These are phyloP conservation scores for Diaporthe amygdali DNA, from an alignment of 2,329 filamentous ascomycete genomes.

Conservation along the genomic window DNA sequence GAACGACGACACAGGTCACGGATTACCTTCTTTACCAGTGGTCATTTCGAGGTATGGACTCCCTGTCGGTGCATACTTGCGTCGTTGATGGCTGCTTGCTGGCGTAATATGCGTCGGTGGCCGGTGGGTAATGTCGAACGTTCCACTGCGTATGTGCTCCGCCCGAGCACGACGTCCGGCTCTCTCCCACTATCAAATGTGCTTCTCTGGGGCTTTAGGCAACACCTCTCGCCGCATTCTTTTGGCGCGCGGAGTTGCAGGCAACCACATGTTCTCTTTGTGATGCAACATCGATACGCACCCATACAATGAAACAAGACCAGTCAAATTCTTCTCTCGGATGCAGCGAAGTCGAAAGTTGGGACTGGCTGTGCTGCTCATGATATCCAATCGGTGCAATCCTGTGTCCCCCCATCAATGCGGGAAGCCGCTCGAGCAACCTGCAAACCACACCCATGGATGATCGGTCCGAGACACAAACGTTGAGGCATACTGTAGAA, in stretches of 20 bases:
- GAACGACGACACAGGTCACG: neutral
- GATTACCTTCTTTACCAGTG: neutral
- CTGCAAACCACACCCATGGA: neutral
- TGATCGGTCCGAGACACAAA: neutral
- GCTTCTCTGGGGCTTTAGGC: neutral
- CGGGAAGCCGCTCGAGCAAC: neutral
- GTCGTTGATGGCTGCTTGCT: neutral
- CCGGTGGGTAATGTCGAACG: neutral
- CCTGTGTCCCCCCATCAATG: neutral
- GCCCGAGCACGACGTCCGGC: neutral
- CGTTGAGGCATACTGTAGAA: neutral
- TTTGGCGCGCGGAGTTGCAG: neutral
- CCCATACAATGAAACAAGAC: neutral
- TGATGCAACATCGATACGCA: neutral
- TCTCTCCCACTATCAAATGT: neutral
- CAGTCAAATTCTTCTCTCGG: neutral
- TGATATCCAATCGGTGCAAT: neutral
- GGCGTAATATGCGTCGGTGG: neutral
- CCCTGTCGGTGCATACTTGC: neutral
- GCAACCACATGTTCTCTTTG: neutral
- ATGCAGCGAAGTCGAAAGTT: neutral
- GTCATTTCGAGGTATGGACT: neutral
- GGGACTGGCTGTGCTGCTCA: neutral
- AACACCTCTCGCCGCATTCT: neutral
- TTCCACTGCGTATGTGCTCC: neutral